Base-by-base conservation (phyloP, 202 grass and related monocot genomes). In the Panicum hallii region DNA sequence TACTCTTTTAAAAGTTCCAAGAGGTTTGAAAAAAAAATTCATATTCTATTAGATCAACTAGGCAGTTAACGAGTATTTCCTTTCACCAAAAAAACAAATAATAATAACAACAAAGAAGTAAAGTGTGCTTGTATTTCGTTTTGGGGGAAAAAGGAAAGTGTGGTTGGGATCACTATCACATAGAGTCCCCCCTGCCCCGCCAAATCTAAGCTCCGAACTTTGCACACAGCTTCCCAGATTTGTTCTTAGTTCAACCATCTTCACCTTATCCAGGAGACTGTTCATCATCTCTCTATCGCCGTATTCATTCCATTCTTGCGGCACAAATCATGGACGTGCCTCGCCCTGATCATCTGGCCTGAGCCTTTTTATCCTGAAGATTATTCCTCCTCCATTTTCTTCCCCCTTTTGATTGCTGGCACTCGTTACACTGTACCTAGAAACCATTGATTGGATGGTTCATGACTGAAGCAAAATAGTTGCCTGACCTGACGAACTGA, bases 211-310 rank as follows among this genome's bases (percentile, higher is more conserved):
- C 53, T 66, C 84, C 58, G n/a, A 86, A 22, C 69, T 80, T 74
- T 61, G 44, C 38, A 41, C 22, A 13, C 3, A 34, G 47, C 68
- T 56, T 87, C 81, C 38, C 50, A 28, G 85, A 87, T 87, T 81
- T 82, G 71, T 13, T 82, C 85, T 52, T 74, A 66, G 67, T 58
- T 58, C 2, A 61, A 0, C 19, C 23, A 28, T 76, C 62, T 75
- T 75, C 85, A 61, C 70, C 43, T 30, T 62, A 87, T 82, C 62
- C n/a, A n/a, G 50, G 13, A 11, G 13, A 69, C 70, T 76, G 70
- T 81, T 82, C 50, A 61, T 67, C 49, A 61, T 67, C 49, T 54
- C 12, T 63, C n/a, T 47, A 42, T 50, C 20, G n/a, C n/a, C 22
- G 19, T 14, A 85, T 40, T 74, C 34, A 34, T 34, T 38, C 19